A percentile compares a stretch with the other conserved stretches of the same genome.
These are phyloP conservation scores for Blastobotrys apis DNA, from an alignment of 1,139 yeast genomes.

Conservation along the genomic window DNA sequence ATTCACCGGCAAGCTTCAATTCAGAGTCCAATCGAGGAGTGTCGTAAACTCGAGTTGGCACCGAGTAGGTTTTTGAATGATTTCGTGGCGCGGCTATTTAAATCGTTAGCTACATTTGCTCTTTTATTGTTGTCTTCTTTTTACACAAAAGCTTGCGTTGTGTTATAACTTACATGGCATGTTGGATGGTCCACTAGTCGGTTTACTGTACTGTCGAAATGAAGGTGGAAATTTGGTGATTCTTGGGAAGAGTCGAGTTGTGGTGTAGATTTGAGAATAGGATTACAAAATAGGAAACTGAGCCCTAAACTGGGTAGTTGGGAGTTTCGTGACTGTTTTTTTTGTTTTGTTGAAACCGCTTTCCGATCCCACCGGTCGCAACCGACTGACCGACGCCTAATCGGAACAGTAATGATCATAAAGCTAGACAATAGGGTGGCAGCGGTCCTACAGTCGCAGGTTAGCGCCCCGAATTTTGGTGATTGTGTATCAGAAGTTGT, in stretches of 20 bases:
- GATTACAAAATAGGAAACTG: no score
- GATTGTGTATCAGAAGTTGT: conserved; percentile 28
- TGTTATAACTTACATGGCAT: background rate
- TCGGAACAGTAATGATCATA: no score
- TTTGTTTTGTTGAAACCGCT: no score
- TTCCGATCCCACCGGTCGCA: no score
- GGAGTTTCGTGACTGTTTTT: background rate
- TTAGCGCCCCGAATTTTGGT: conserved; percentile 14
- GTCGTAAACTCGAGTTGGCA: conserved; percentile 99
- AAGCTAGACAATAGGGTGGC: conserved; percentile 6
- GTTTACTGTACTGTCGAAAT: background rate
- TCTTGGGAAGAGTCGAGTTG: no score
- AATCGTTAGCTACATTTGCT: background rate
- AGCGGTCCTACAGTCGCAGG: conserved; percentile 8
- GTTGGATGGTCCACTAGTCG: background rate
- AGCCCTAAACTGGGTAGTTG: no score
- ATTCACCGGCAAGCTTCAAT: conserved; percentile 94
- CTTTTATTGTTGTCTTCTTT: no score
- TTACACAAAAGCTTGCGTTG: background rate
- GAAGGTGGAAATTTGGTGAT: no score
- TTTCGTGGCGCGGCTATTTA: conserved; percentile 66
- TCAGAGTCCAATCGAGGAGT: conserved; percentile 99
- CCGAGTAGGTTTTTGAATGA: conserved; percentile 98
- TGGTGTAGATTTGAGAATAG: no score
- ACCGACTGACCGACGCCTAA: no score